These are phyloP conservation scores for Paracamarosporium sp. DNA, from an alignment of 2,329 filamentous ascomycete genomes.

Conservation along the genomic window DNA sequence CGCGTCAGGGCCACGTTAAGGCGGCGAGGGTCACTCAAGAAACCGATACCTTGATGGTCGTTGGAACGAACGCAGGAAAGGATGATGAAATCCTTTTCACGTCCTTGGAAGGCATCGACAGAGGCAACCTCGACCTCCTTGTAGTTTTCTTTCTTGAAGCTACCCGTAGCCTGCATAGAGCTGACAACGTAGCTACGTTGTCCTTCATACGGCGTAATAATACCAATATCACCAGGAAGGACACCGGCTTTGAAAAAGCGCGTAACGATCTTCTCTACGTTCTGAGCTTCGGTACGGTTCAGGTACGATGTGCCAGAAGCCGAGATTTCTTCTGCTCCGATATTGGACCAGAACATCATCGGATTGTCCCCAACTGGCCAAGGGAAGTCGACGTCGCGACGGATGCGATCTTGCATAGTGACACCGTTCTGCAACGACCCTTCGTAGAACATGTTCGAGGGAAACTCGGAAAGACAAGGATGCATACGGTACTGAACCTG, in stretches of 20 bases:
- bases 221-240: slow-evolving; percentile 90
- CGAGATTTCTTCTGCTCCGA: slow-evolving; percentile 97
- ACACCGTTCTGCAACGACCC: slow-evolving; percentile 96
- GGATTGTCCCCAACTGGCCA: slow-evolving; percentile 94
- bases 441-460: slow-evolving; percentile 99
- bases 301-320: slow-evolving; percentile 97
- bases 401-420: slow-evolving; percentile 84
- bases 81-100: slow-evolving; percentile 99
- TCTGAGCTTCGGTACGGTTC: slow-evolving; percentile 94
- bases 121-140: slow-evolving; percentile 99
- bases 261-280: slow-evolving; percentile 98
- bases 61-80: slow-evolving; percentile 98
- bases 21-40: slow-evolving; percentile 95
- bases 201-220: slow-evolving; percentile 98
- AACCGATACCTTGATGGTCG: slow-evolving; percentile 98
- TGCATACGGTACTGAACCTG: slow-evolving; percentile 99
- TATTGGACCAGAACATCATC: slow-evolving; percentile 99
- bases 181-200: slow-evolving; percentile 98
- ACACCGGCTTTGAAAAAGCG: slow-evolving; percentile 99
- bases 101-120: slow-evolving; percentile 97
- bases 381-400: slow-evolving; percentile 94
- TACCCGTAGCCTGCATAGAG: slow-evolving; percentile 98
- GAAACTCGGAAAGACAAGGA: slow-evolving; percentile 94
- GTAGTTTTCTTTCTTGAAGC: slow-evolving; percentile 97
- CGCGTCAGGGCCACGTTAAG: slow-evolving; percentile 96